phyloP scores from a whole-genome alignment of 2,329 filamentous ascomycete genomes.

The Pseudogymnoascus sp. region DNA sequence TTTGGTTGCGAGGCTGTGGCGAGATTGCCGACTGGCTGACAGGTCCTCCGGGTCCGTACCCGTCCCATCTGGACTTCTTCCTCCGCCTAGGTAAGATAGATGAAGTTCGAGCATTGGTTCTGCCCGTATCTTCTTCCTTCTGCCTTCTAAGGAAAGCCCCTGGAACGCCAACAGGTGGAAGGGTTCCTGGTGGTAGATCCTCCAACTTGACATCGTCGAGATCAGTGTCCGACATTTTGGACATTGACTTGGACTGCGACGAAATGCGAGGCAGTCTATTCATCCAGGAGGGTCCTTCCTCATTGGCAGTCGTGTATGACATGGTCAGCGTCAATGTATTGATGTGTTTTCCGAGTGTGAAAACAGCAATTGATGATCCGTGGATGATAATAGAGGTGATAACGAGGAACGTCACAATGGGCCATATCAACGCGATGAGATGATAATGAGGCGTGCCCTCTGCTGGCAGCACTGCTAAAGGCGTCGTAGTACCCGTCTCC shows the following conservation, averaged over 20 bases:
- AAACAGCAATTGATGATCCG: constrained; percentile 95
- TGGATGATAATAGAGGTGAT: constrained; percentile 92
- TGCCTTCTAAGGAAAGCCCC: constrained; percentile 75
- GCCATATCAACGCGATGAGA: constrained; percentile 85
- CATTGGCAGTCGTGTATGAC: constrained; percentile 86
- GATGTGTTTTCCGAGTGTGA: constrained; percentile 95
- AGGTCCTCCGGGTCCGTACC: constrained; percentile 74
- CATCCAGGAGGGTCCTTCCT: constrained; percentile 91
- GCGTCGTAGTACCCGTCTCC: constrained; percentile 65
- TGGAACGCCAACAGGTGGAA: constrained; percentile 64
- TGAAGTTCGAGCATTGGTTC: constrained; percentile 38
- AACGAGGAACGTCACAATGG: constrained; percentile 88
- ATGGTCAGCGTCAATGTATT: constrained; percentile 92
- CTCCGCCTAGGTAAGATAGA: constrained; percentile 54
- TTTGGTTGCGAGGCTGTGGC: constrained; percentile 40
- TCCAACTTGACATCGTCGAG: constrained; percentile 54
- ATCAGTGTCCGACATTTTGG: constrained; percentile 76
- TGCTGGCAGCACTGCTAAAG: constrained; percentile 54
- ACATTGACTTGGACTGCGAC: constrained; percentile 67
- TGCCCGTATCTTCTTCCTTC: constrained; percentile 58
- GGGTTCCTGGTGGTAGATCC: constrained; percentile 57
- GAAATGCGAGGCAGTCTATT: constrained; percentile 71
- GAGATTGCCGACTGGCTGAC: constrained; percentile 85
- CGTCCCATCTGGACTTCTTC: constrained; percentile 60
- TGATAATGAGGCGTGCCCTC: constrained; percentile 47